Percentiles rank a stretch among this genome's conserved stretches.
Evolutionary conservation across 257 asterid genomes (phyloP).

Genomic region (Osmanthus fragrans): DNA sequence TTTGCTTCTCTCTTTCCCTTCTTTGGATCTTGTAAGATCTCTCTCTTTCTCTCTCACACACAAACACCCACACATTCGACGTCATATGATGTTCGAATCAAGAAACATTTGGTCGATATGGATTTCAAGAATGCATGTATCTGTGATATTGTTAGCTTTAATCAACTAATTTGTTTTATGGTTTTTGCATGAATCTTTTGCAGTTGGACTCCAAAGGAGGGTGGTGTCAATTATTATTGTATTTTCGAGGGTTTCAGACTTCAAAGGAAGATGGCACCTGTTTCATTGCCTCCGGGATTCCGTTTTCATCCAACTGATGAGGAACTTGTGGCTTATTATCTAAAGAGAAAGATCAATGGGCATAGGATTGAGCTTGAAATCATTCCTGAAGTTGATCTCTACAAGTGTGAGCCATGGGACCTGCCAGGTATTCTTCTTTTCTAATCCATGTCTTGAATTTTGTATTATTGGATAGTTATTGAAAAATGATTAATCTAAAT

Average conservation of each 20-base stretch:
- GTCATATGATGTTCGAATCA: background rate
- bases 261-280: conserved; percentile 67
- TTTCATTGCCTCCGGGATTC: conserved; percentile 95
- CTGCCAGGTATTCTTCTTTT: conserved; percentile 63
- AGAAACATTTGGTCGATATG: background rate
- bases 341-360: conserved; percentile 88
- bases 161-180: conserved; percentile 4
- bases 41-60: conserved; percentile 14
- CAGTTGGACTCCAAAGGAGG: conserved; percentile 16
- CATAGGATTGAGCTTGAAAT: conserved; percentile 84
- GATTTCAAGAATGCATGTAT: background rate
- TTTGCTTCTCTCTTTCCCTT: conserved; percentile 31
- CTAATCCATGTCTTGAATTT: background rate
- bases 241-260: background rate
- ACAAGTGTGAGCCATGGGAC: conserved; percentile 99
- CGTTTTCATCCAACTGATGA: conserved; percentile 99
- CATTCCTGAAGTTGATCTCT: conserved; percentile 97
- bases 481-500: conserved; percentile 1
- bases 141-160: background rate
- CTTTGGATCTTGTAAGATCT: conserved; percentile 46
- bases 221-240: conserved; percentile 21
- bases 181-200: conserved; percentile 21
- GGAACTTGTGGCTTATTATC: conserved; percentile 95
- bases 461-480: conserved; percentile 15
- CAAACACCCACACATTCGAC: background rate